Conservation (phyloP, 164 flowering plant species). For the Amborella trichopoda region DNA sequence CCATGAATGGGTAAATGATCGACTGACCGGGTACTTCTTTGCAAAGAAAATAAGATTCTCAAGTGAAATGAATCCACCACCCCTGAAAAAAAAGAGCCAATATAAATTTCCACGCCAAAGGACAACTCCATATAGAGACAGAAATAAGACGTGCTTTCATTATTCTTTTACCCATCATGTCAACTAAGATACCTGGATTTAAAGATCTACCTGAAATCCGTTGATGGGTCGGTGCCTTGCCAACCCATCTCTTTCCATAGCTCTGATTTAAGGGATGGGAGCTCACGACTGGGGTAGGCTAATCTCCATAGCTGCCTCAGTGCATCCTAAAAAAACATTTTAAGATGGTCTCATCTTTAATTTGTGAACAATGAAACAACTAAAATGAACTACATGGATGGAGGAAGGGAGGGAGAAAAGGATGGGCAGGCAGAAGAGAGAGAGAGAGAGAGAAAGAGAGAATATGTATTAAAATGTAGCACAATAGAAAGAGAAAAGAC, state of each 20-base stretch:
- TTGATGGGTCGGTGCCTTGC: constrained; percentile 97
- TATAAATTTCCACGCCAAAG: not conserved
- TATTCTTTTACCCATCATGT: not conserved
- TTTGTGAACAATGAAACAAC: not conserved
- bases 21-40: constrained; percentile 62
- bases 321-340: constrained; percentile 48
- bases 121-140: not conserved
- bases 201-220: constrained; percentile 97
- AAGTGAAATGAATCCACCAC: constrained; percentile 85
- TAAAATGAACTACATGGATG: not conserved
- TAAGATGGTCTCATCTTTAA: not conserved
- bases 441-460: not conserved
- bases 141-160: not conserved
- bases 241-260: constrained; percentile 99
- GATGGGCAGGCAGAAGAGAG: not conserved
- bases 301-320: constrained; percentile 78
- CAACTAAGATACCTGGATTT: not conserved
- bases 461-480: not conserved
- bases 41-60: constrained; percentile 91
- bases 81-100: constrained; percentile 33
- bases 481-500: not conserved
- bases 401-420: not conserved
- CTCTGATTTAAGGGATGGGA: constrained; percentile 77
- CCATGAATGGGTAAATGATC: constrained; percentile 1
- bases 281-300: constrained; percentile 67